These are phyloP conservation scores for Neostapfia colusana DNA, from an alignment of 176 grass and related monocot species.

Conservation along the genomic window DNA sequence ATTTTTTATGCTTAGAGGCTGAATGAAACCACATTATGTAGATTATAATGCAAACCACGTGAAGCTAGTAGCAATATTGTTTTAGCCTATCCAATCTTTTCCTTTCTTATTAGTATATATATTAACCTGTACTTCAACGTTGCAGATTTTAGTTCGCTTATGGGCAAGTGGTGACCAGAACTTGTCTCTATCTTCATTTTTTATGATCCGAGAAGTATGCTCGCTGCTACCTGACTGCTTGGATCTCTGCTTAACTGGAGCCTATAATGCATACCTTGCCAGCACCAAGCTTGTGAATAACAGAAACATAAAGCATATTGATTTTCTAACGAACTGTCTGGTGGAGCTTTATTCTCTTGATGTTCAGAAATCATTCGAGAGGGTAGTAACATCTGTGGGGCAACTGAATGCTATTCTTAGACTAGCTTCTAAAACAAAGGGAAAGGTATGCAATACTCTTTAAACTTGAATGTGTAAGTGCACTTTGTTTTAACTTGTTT, in stretches of 20 bases:
- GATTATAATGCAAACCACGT: constrained; percentile 4
- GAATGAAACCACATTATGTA: not conserved
- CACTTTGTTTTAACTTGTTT: constrained; percentile 12
- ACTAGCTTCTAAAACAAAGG: constrained; percentile 66
- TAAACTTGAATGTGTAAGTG: constrained; percentile 5
- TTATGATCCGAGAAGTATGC: constrained; percentile 68
- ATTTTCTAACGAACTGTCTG: constrained; percentile 66
- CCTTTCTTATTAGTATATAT: not conserved
- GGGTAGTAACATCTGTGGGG: constrained; percentile 57
- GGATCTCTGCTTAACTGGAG: constrained; percentile 66
- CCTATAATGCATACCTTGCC: constrained; percentile 72
- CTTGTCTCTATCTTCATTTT: constrained; percentile 69
- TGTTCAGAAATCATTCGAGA: constrained; percentile 67
- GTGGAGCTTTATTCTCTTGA: constrained; percentile 85
- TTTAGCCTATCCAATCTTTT: constrained; percentile 9
- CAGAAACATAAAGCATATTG: constrained; percentile 57
- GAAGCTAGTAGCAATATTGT: constrained; percentile 3
- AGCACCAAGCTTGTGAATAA: constrained; percentile 70
- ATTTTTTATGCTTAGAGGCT: constrained; percentile 2
- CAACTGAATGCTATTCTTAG: constrained; percentile 68
- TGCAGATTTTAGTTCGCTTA: constrained; percentile 78
- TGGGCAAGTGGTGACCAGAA: constrained; percentile 79
- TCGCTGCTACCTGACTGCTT: constrained; percentile 63
- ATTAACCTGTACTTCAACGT: constrained; percentile 9
- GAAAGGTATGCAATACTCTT: constrained; percentile 52